These are phyloP conservation scores for Colletotrichum somersetense DNA, from an alignment of 2,329 filamentous ascomycete genomes.

Conservation along the genomic window DNA sequence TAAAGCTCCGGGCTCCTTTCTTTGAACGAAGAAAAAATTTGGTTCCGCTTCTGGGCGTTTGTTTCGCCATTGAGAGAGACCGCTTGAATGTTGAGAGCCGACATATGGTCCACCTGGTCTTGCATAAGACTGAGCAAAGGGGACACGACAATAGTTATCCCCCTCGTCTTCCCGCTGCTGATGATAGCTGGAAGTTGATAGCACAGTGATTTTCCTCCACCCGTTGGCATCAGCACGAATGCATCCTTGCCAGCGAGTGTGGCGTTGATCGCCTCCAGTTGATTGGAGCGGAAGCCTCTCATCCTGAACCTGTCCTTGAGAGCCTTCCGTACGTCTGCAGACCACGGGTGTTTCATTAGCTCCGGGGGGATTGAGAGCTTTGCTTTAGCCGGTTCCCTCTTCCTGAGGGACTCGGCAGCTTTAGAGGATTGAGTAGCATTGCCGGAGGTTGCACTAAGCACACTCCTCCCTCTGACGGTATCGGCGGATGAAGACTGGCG, in stretches of 20 bases:
- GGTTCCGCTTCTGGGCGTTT: conserved; percentile 69
- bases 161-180: conserved; percentile 81
- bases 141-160: conserved; percentile 94
- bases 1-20: conserved; percentile 77
- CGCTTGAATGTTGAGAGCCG: conserved; percentile 80
- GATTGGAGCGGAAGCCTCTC: conserved; percentile 88
- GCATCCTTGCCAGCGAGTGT: conserved; percentile 89
- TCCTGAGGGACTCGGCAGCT: conserved; percentile 51
- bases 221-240: conserved; percentile 98
- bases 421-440: conserved; percentile 55
- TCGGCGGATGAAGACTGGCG: conserved; percentile 52
- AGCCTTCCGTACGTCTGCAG: conserved; percentile 83
- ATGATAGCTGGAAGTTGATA: conserved; percentile 95
- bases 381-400: conserved; percentile 47
- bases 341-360: conserved; percentile 82
- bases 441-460: conserved; percentile 63
- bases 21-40: conserved; percentile 75
- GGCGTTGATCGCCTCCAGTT: conserved; percentile 95
- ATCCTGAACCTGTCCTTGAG: conserved; percentile 88
- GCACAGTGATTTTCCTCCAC: conserved; percentile 95
- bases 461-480: conserved; percentile 49
- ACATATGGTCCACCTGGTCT: conserved; percentile 91
- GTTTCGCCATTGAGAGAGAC: conserved; percentile 86
- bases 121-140: conserved; percentile 96
- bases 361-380: conserved; percentile 59